Evolutionary conservation across 1,139 yeast genomes (phyloP).

Genomic region (Sugiyamaella paludigena): DNA sequence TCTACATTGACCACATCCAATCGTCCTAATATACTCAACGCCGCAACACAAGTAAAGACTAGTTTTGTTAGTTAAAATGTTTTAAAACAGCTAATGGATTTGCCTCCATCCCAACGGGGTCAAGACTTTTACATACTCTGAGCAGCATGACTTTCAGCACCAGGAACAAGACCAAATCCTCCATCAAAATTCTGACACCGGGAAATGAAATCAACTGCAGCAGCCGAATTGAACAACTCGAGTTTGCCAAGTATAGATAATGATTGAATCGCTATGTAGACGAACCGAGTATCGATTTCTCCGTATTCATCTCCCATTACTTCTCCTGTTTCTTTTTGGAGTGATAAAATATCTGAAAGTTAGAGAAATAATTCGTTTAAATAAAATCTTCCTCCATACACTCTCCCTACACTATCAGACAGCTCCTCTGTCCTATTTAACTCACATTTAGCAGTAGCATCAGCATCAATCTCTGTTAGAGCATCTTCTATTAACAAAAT

Average conservation of each 20-base stretch:
- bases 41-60: conserved; percentile 80
- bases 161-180: conserved; percentile 91
- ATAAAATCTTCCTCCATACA: not conserved
- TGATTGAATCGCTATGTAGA: conserved; percentile 75
- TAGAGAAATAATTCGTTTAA: not conserved
- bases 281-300: conserved; percentile 88
- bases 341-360: conserved; percentile 44
- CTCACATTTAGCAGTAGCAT: conserved; percentile 42
- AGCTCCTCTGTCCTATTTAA: not conserved
- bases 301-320: conserved; percentile 90
- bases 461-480: conserved; percentile 44
- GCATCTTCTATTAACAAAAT: conserved; percentile 65
- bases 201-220: conserved; percentile 63
- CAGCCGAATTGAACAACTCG: conserved; percentile 56
- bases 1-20: conserved; percentile 55
- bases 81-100: no score
- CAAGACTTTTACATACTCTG: conserved; percentile 48
- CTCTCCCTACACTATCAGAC: no score
- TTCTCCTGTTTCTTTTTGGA: conserved; percentile 77
- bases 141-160: conserved; percentile 94
- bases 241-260: conserved; percentile 66
- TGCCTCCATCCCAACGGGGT: no score
- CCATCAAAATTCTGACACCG: conserved; percentile 90
- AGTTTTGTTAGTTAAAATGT: not conserved
- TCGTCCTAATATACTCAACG: conserved; percentile 66